Evolutionary conservation across 192 early-diverging fungal species (phyloP), one percentile per base, ranked within the genome.

Genomic region (Radiomyces spectabilis): DNA sequence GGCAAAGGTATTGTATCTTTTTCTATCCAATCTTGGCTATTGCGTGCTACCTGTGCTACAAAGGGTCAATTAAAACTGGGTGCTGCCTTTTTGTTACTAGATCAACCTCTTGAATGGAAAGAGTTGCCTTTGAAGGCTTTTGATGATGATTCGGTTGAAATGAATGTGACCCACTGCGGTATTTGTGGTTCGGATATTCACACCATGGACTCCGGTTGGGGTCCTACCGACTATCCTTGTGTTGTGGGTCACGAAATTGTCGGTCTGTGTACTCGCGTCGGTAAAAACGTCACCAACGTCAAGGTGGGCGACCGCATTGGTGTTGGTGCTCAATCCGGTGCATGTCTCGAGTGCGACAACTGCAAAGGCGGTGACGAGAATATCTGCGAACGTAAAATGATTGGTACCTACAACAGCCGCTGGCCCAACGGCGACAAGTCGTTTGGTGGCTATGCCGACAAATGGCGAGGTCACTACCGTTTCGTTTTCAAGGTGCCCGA

Each of bases 171-270:
- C 22, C 77, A 85, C 69, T 85, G 83, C 49, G 86, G 87, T 52
- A 81, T 92, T 46, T 92, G 90, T 61, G 81, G 76, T 40, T 82
- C 81, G 5, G 91, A 94, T 66, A 52, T 88, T 38, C 85, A 94
- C 68, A 84, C 75, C 26, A 63, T 80, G 48, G 74, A 75, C 53
- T 58, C 56, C 0, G 84, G 75, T 45, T 53, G 44, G 49, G 30
- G 33, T 31, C 9, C 24, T 31, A 67, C 58, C 4, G 10, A 41
- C 19, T 75, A 66, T n/a, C 74, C 76, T 38, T 50, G 68, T 26
- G 61, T 83, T 25, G 57, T 65, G 25, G 78, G 78, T 1, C 81
- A 84, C 51, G 77, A 84, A 45, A 70, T 84, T 45, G 57, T 70
- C 27, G 82, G 79, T 32, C 48, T 51, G 4, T 57, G 66, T 27